Evolutionary conservation across 768 basidiomycete genomes (phyloP), one percentile per base, ranked within the genome.

Genomic region (Collybia sp.): DNA sequence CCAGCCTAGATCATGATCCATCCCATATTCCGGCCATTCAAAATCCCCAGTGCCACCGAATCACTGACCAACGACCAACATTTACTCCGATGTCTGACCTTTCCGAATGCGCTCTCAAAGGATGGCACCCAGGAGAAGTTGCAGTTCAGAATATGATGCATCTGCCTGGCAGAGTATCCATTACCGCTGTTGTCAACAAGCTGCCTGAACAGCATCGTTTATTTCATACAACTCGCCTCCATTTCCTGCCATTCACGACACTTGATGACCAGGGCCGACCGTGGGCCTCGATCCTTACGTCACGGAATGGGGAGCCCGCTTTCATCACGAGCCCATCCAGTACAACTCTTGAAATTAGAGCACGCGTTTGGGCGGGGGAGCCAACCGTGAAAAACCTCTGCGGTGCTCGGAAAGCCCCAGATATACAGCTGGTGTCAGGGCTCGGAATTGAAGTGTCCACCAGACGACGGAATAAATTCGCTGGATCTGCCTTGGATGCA

Each of bases 391-490:
- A 25, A 25, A 25, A 25, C 25, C 60, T 82, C 11, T 40, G 60
- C 16, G 61, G 67, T 40, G 76, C 69, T 46, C 51, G 65, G 32
- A 52, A 57, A 13, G 39, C 47, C 6, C 53, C 55, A 30, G 53
- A 45, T 15, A 34, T 42, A 16, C 51, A 55, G 12, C 58, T 82
- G 4, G 63, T 76, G 11, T 79, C 79, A 5, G 81, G 82, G 0
- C 72, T 83, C 32, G 83, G 81, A 3, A 71, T 83, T 12, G 79
- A 84, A 48, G 69, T 79, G 34, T 59, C 69, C 12, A 80, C 80
- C 1, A 61, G 83, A 30, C 58, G 80, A 52, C 69, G 83, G 53
- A 83, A 83, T 53, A 84, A 83, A 58, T 76, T 84, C 47, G 77
- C 79, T 0, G 82, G 83, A 3, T 56, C 60, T 1, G 66, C 60